Base-by-base conservation (phyloP, 1,284 basidiomycete genomes). In the Ceratorhiza oryzae-sativae region DNA sequence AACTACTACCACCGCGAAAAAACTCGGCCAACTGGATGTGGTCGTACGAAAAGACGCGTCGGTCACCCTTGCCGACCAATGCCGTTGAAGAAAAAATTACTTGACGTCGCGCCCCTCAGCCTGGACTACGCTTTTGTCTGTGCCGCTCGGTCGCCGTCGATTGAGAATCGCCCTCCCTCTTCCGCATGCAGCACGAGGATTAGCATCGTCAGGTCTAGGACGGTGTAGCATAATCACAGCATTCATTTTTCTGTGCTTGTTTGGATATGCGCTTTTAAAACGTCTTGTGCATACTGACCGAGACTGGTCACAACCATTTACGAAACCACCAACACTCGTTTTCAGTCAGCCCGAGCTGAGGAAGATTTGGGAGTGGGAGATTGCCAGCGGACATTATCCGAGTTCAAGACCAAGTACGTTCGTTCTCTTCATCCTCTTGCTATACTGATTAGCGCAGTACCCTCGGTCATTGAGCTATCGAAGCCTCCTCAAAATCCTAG, bases 291-390 rank as follows among this genome's bases (percentile, higher is more conserved):
- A 84, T 0, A 82, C 48, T 93, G 92, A 91, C 85, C 89, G 10
- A 83, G 86, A 51, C 86, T 88, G n/a, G 87, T 91, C 74, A 82
- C 84, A 41, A 83, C 84, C 55, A 10, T 45, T 45, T 45, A 45
- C 42, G 42, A 88, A 92, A 74, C 86, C 90, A 6, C 84, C 89
- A 59, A 95, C 94, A 4, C 84, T 93, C 48, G 89, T 97, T 48
- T 90, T 91, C 75, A 84, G 85, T 51, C 83, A 87, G 60, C 88
- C 90, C 65, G 93, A 97, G 78, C 78, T 96, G 46, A 89, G 90
- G 76, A 86, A 88, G 76, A 92, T 98, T 80, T 97, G 95, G 95
- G 85, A 90, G 76, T 97, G 94, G 94, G 95, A 98, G 81, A 86
- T 97, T 71, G 83, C 87, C 51, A 92, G 92, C 76, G 95, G 95